Base-by-base conservation (phyloP, 805 yeast species). In the Candida sphagnicola region DNA sequence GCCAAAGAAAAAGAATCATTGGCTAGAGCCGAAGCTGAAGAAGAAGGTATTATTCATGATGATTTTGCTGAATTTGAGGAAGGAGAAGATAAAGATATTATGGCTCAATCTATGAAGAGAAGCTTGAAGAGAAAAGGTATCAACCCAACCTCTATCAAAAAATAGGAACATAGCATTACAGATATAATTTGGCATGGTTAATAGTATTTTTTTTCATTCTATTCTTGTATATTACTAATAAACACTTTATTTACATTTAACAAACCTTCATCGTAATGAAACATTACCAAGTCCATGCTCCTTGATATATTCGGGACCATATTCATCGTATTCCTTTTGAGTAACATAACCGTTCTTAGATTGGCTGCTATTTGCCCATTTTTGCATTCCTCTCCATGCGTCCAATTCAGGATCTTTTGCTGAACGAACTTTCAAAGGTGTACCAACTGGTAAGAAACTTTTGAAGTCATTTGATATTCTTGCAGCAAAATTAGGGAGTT, bases 381-480 rank as follows among this genome's bases (percentile, higher is more conserved):
- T 74, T 10, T 86, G 80, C 95, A 93, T 89, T 19, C 99, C 99
- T 51, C 71, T 81, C 98, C 99, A 93, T 1, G 97, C 78, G 59
- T 91, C 99, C 21, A 76, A 53, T 1, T 76, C 48, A 2, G 96
- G 91, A 56, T 86, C 80, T 2, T 59, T 47, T 0, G 96, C 93
- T 13, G 62, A 54, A 39, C 82, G 65, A 1, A 90, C 83, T 4
- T 69, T 62, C 25, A 90, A 61, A 0, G 77, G 73, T 0, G 84
- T 64, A 1, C 77, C 83, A 2, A 71, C 72, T 0, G 98, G 98
- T 37, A 93, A 63, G 43, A 84, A 75, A 6, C 77, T 63, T 11
- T 77, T 75, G 43, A 89, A 77, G 45, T 93, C 99, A 18, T 65
- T 64, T 2, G 63, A 63, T n/a, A 93, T 54, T 46, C 99, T 74